Evolutionary conservation across 139 green algal species (phyloP), one percentile per base, ranked within the genome.

Genomic region (Coelastrella sp.): DNA sequence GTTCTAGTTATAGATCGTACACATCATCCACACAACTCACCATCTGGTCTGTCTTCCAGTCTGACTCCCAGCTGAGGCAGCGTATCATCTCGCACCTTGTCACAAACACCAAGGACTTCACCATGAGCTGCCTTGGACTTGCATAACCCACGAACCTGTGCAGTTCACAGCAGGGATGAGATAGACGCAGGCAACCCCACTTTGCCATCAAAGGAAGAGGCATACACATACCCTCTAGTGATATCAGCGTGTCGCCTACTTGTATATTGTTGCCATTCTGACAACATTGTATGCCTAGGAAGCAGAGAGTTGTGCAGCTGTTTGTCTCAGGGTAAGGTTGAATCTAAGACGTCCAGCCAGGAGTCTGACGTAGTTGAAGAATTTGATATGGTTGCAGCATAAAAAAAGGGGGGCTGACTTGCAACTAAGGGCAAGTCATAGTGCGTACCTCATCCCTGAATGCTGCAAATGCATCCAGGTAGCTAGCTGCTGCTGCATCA

Each of bases 21-120:
- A n/a, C n/a, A n/a, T n/a, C n/a, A n/a, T n/a, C n/a, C n/a, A n/a
- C n/a, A n/a, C 2, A 8, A 69, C 62, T 53, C 57, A 92, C 92
- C 95, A 67, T 95, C 93, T 25, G 92, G 77, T 60, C 88, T 87
- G 89, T 99, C 95, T 88, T 99, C 97, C n/a, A 99, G 87, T 72
- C 94, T 86, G 30, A 99, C 91, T 3, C 97, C 97, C 81, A 99
- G 88, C 30, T 96, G 91, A 25, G 96, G 91, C 77, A 99, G 81
- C 2, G 88, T 88, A 11, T 93, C 86, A 86, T 99, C 97, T 0
- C 97, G 89, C 38, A 99, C 68, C 17, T 89, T 86, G 88, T 98
- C 93, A 79, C 79, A 89, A 1, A 72, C 78, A 1, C 60, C 66
- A 30, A 86, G 64, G 11, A 91, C 23, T 32, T 87, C 86, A 27